phyloP scores from a whole-genome alignment of 2,329 filamentous ascomycete species.

The Claviceps fusiformis region DNA sequence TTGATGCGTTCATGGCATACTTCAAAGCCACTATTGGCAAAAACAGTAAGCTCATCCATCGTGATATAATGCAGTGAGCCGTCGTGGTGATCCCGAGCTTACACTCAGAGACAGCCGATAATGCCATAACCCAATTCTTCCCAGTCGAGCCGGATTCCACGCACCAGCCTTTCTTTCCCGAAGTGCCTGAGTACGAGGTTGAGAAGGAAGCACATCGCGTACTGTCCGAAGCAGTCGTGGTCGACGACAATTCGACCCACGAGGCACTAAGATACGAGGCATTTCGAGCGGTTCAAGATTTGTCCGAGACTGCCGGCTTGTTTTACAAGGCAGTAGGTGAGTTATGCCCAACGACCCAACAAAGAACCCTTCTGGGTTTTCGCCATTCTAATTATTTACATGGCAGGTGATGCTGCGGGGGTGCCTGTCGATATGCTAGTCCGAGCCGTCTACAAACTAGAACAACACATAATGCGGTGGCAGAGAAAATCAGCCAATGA shows the following conservation, averaged over 20 bases:
- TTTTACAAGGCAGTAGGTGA: conserved; percentile 22
- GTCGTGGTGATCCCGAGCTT: background rate
- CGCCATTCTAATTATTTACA: conserved; percentile 5
- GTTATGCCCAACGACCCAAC: conserved; percentile 1
- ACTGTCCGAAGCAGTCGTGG: conserved; percentile 10
- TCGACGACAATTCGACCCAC: background rate
- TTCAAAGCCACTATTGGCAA: conserved; percentile 19
- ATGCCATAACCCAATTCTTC: conserved; percentile 21
- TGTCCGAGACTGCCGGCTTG: conserved; percentile 16
- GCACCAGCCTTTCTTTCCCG: conserved; percentile 7
- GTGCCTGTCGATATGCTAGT: conserved; percentile 20
- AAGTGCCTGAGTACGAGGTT: conserved; percentile 14
- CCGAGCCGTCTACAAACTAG: conserved; percentile 25
- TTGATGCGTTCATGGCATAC: conserved; percentile 51
- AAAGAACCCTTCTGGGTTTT: too few species aligned
- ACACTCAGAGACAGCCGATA: conserved; percentile 11
- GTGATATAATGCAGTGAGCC: background rate
- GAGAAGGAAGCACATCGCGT: conserved; percentile 11
- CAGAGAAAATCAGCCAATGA: conserved; percentile 11
- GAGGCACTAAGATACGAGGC: conserved; percentile 14
- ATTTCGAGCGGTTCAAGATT: conserved; percentile 18
- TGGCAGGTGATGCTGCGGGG: conserved; percentile 18
- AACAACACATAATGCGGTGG: conserved; percentile 22
- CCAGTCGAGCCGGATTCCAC: conserved; percentile 14
- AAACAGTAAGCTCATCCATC: conserved; percentile 15